phyloP scores from a whole-genome alignment of 164 flowering plant genomes.

The Umbellularia californica region DNA sequence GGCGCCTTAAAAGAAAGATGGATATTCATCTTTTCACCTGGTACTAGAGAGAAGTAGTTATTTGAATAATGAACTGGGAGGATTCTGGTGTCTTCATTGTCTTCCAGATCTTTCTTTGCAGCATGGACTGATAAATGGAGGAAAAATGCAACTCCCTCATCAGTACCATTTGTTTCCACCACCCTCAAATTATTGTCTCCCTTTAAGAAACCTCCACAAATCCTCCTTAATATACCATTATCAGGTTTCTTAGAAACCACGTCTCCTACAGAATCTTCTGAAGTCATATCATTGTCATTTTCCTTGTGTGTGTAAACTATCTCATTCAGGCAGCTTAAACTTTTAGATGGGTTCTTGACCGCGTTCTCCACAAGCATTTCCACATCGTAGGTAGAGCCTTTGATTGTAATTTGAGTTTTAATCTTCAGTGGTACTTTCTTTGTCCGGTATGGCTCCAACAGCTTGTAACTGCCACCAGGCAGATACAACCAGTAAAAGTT shows the following conservation, averaged over 20 bases:
- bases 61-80: conserved; percentile 96
- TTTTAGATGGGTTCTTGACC: conserved; percentile 36
- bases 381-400: conserved; percentile 64
- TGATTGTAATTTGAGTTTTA: conserved; percentile 40
- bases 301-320: conserved; percentile 9
- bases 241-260: conserved; percentile 14
- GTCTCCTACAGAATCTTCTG: conserved; percentile 12
- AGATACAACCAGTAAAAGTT: conserved; percentile 95
- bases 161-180: conserved; percentile 48
- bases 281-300: conserved; percentile 28
- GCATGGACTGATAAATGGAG: conserved; percentile 83
- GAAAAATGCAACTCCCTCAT: conserved; percentile 83
- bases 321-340: conserved; percentile 29
- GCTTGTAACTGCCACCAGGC: conserved; percentile 76
- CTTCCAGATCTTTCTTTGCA: conserved; percentile 33
- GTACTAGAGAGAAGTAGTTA: conserved; percentile 90
- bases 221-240: conserved; percentile 37
- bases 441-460: conserved; percentile 68
- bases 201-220: conserved; percentile 32
- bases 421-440: conserved; percentile 69
- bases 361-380: conserved; percentile 60
- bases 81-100: conserved; percentile 81
- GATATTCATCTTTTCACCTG: conserved; percentile 67
- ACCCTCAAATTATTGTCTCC: conserved; percentile 29
- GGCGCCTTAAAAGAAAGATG: conserved; percentile 71